Evolutionary conservation across 306 rosid species (phyloP).

Genomic region (Quercus wislizeni): DNA sequence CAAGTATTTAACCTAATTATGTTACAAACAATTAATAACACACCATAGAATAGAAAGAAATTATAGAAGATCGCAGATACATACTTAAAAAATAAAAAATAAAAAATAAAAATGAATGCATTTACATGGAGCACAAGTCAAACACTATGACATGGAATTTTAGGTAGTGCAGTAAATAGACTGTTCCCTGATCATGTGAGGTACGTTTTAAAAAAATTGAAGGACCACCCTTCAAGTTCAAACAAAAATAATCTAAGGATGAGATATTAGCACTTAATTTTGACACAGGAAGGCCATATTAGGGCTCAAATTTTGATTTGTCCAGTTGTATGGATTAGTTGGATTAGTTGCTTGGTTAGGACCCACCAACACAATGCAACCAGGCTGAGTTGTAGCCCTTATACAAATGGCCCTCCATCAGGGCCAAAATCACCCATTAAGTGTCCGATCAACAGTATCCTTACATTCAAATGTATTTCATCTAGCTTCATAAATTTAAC

Average conservation of each 20-base stretch:
- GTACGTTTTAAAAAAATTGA: background rate
- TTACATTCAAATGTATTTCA: background rate
- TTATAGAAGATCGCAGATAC: slow-evolving; percentile 2
- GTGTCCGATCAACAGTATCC: background rate
- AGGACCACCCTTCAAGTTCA: background rate
- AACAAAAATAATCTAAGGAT: background rate
- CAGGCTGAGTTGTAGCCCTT: background rate
- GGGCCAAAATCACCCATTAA: background rate
- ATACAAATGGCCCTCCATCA: background rate
- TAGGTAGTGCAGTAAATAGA: background rate
- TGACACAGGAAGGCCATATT: background rate
- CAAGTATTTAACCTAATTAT: slow-evolving; percentile 78
- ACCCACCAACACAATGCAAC: background rate
- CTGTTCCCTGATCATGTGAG: background rate
- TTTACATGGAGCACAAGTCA: background rate
- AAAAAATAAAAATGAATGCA: too few relatives aligned
- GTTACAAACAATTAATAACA: slow-evolving; percentile 23
- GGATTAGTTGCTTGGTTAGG: background rate
- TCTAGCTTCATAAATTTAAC: background rate
- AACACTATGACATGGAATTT: background rate
- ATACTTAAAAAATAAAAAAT: too few relatives aligned
- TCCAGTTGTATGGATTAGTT: background rate
- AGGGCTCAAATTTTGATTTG: background rate
- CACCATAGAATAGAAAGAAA: slow-evolving; percentile 2
- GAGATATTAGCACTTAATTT: background rate